These are phyloP conservation scores for Daldinia loculata DNA, from an alignment of 495 filamentous ascomycete species.

Conservation along the genomic window DNA sequence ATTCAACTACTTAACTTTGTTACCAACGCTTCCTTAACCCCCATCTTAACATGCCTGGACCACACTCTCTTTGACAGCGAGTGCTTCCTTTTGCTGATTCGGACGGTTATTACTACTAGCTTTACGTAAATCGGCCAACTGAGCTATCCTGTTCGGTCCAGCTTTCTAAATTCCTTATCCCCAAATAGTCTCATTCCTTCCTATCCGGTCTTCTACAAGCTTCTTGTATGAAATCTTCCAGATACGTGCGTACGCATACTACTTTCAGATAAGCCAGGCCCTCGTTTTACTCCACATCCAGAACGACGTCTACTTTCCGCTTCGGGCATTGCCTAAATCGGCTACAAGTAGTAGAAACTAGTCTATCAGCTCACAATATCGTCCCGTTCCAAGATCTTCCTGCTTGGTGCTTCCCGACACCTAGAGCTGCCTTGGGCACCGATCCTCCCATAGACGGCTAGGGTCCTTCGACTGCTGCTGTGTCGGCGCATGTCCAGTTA, in stretches of 20 bases:
- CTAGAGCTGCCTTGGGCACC: slow-evolving; percentile 38
- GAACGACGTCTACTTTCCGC: slow-evolving; percentile 47
- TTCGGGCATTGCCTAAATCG: slow-evolving; percentile 52
- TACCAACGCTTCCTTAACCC: slow-evolving; percentile 12
- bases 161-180: slow-evolving; percentile 16
- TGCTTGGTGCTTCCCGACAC: slow-evolving; percentile 43
- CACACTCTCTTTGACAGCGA: slow-evolving; percentile 40
- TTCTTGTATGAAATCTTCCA: slow-evolving; percentile 38
- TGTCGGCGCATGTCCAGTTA: slow-evolving; percentile 47
- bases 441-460: slow-evolving; percentile 39
- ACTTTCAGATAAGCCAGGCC: slow-evolving; percentile 47
- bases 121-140: slow-evolving; percentile 27
- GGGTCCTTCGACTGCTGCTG: slow-evolving; percentile 46
- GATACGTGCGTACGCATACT: slow-evolving; percentile 40
- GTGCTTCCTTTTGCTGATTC: slow-evolving; percentile 25
- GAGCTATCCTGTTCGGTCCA: slow-evolving; percentile 19
- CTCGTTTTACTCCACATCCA: slow-evolving; percentile 46
- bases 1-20: slow-evolving; percentile 7
- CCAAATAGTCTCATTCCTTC: slow-evolving; percentile 21
- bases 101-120: slow-evolving; percentile 16
- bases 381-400: slow-evolving; percentile 47
- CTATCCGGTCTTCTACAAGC: slow-evolving; percentile 29
- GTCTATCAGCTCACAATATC: slow-evolving; percentile 44
- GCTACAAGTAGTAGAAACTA: slow-evolving; percentile 44
- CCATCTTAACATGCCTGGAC: slow-evolving; percentile 26